Evolutionary conservation across 805 yeast species (phyloP), one percentile per base, ranked within the genome.

Genomic region (Metschnikowia peoriensis): DNA sequence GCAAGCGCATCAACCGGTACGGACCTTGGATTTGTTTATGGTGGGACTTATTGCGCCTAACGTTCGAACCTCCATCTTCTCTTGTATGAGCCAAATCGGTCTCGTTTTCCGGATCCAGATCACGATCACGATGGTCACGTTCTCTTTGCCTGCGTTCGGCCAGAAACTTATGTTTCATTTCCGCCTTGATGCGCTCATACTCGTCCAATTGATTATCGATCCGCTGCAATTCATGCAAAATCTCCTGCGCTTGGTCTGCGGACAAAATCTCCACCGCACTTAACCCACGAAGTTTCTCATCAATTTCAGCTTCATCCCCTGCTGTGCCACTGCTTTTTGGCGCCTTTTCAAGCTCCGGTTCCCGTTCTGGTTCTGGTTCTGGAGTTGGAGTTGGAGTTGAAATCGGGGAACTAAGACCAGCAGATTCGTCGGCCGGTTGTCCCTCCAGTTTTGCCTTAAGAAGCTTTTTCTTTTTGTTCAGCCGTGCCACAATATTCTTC

Each of bases 1-100:
- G 70, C 47, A 88, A 71, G 69, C 96, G 80, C 85, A 88, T 82
- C 58, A 88, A 72, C 65, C 96, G 76, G 69, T 88, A 88, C 10
- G 94, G 93, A 7, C 96, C 96, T 62, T 87, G 91, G 27, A 87
- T 82, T 56, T 83, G 85, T 59, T 81, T 82, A 60, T 74, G 78
- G 32, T 61, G 59, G n/a, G 68, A 44, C 37, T 72, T 60, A 57
- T 77, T 75, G 54, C 72, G 72, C 47, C 65, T 59, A 11, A 41
- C 55, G 34, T 29, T 35, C 28, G 34, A 29, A 12, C 47, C n/a
- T n/a, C n/a, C 40, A 5, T 40, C 48, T 8, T 53, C 55, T 10
- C 49, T 50, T 8, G 17, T 51, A n/a, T 28, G 38, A 15, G 51
- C 51, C 9, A 47, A 41, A 16, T 42, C 41, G 11, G 22, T 22